phyloP scores from a whole-genome alignment of 1,284 basidiomycete species.

The Cerioporus squamosus region DNA sequence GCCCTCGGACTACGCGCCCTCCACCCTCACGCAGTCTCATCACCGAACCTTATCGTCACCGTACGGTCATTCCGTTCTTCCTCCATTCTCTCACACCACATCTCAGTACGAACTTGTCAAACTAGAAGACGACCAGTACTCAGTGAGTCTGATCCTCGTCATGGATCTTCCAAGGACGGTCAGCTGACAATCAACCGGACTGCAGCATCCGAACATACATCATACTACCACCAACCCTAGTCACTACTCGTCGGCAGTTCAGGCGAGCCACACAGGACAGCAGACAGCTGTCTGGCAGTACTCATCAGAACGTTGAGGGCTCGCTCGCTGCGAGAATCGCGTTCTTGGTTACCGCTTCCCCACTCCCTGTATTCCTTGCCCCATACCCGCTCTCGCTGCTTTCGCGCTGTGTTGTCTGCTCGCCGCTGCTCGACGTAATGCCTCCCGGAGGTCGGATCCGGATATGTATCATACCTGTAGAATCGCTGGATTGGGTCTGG shows the following conservation, averaged over 20 bases:
- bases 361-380: background rate
- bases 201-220: conserved; percentile 16
- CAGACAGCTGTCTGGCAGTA: conserved; percentile 60
- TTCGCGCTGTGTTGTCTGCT: conserved; percentile 8
- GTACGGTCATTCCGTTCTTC: conserved; percentile 28
- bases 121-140: conserved; percentile 69
- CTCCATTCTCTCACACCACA: conserved; percentile 32
- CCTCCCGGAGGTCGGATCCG: background rate
- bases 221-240: conserved; percentile 32
- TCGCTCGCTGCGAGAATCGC: background rate
- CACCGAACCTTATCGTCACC: conserved; percentile 27
- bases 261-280: conserved; percentile 25
- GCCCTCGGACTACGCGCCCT: conserved; percentile 56
- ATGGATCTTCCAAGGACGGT: background rate
- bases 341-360: background rate
- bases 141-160: conserved; percentile 41
- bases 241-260: conserved; percentile 33
- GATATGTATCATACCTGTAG: conserved; percentile 17
- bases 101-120: conserved; percentile 40
- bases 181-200: background rate
- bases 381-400: conserved; percentile 14
- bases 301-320: conserved; percentile 54
- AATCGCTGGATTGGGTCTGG: conserved; percentile 4
- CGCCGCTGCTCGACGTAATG: conserved; percentile 7
- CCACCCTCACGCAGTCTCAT: conserved; percentile 23